These are phyloP conservation scores for Chrysopogon serrulatus DNA, from an alignment of 176 grass and related monocot genomes.

Conservation along the genomic window DNA sequence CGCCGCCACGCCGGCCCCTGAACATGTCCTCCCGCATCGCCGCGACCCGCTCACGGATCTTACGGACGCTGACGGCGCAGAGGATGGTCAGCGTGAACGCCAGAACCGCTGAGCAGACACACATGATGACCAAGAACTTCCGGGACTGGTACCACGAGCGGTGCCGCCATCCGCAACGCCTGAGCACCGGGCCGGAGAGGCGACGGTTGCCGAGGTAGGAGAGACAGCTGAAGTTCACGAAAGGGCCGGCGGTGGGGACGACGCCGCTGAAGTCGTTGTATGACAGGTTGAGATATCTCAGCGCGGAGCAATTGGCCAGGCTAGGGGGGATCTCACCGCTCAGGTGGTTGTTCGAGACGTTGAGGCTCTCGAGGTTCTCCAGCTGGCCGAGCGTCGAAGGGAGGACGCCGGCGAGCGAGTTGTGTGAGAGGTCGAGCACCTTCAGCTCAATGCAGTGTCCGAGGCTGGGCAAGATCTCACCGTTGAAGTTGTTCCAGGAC, in stretches of 20 bases:
- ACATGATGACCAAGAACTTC: constrained; percentile 45
- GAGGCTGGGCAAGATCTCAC: constrained; percentile 31
- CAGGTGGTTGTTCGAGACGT: constrained; percentile 71
- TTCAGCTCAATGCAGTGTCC: constrained; percentile 44
- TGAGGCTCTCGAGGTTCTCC: constrained; percentile 40
- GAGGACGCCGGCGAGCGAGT: constrained; percentile 47
- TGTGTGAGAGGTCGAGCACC: constrained; percentile 70
- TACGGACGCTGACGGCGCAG: constrained; percentile 39
- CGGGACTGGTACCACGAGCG: constrained; percentile 36
- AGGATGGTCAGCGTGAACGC: constrained; percentile 49
- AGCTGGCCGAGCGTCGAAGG: constrained; percentile 31
- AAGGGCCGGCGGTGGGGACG: constrained; percentile 43
- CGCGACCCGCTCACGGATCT: constrained; percentile 31
- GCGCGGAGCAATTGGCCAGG: constrained; percentile 41
- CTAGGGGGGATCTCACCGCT: constrained; percentile 53
- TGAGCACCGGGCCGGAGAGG: constrained; percentile 40
- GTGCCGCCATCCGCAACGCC: constrained; percentile 16
- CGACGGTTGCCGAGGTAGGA: constrained; percentile 67
- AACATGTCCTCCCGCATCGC: constrained; percentile 30
- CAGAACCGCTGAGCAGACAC: constrained; percentile 24
- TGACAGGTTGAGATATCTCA: constrained; percentile 70
- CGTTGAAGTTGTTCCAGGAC: constrained; percentile 67
- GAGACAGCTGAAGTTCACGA: constrained; percentile 39
- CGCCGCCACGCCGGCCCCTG: constrained; percentile 11
- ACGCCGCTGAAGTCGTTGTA: constrained; percentile 69